Evolutionary conservation across 2,329 filamentous ascomycete genomes (phyloP), one percentile per base, ranked within the genome.

Genomic region (Cadophora sp.): DNA sequence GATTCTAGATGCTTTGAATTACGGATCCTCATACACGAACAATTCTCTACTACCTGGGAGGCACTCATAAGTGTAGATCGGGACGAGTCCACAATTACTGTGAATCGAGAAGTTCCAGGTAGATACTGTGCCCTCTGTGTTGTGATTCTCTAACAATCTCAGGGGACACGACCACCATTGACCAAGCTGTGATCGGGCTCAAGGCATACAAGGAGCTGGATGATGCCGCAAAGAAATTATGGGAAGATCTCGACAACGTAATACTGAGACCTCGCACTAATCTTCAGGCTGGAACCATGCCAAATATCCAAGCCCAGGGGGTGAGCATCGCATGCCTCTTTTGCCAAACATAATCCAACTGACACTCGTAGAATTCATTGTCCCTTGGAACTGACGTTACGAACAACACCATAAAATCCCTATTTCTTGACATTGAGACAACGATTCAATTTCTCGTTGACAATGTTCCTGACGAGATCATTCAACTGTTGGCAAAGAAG

Each of bases 31-130:
- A 85, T 96, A 24, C 85, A 89, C 66, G 86, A 90, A 48, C 86
- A 87, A 9, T 84, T 96, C 47, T 85, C 87, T 51, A 82, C 83
- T 64, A 84, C 89, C n/a, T 97, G 94, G 93, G 85, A 86, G 66
- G 81, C 84, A 0, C 81, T 95, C 51, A 81, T 97, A 14, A 79
- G 83, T 1, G 79, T 94, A 20, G 87, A 95, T 73, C 78, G 82
- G 0, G 81, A 85, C 24, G 79, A 81, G 9, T 81, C 82, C 9
- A 83, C 79, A 55, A 79, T 96, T 8, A 83, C 81, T 0, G 84
- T 96, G 6, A 67, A 73, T 14, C 62, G 71, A 33, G 62, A 59
- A 11, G 36, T 71, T 11, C 45, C 66, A 39, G 63, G 69, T 69
- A 68, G 62, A 58, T 63, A 36, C 33, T 47, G 43, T 53, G 22